Base-by-base conservation (phyloP, 2,329 filamentous ascomycete genomes). In the Penicillium sp. region DNA sequence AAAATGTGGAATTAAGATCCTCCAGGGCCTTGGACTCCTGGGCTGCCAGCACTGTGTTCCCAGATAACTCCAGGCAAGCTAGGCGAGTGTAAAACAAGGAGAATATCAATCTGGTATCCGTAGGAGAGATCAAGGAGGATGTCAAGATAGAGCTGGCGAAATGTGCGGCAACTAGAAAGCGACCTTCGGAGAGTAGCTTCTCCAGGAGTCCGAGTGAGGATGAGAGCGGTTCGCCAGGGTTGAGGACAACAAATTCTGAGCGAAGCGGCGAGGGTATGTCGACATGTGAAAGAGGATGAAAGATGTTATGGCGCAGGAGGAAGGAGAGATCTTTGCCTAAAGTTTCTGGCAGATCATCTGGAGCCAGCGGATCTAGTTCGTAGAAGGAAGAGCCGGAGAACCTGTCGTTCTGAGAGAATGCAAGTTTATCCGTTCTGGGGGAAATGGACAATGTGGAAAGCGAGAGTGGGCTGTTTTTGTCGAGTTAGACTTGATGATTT, bases 11-110 rank as follows among this genome's bases (percentile, higher is more conserved):
- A 58, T 78, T 84, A 49, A 89, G 72, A 67, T 90, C 88, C 51
- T 86, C 84, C n/a, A 90, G 78, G 0, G 84, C 82, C 65, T 87
- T 86, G 5, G 86, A 84, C 75, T 90, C 88, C 65, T 88, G 83
- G 0, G 86, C 86, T 2, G 89, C 91, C 40, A 91, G 80, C n/a
- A 86, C 74, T 5, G 86, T 88, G 61, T 90, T 88, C 63, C 91
- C 89, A 50, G 93, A 89, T 2, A 97, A 84, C 42, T 92, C 91
- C 7, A 98, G 83, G 72, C 91, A 96, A 19, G 91, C 88, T 0
- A 97, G 84, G 1, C 94, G 88, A 1, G 89, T 90, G 78, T 97
- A 93, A 2, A 97, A 82, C 17, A 97, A 82, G 42, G 85, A 80
- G 71, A 97, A 92, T 56, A 97, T 91, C 24, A 84, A 82, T 7